A percentile compares a stretch with the other conserved stretches of the same genome.
These are phyloP conservation scores for Sugiyamaella americana DNA, from an alignment of 805 yeast species.

Conservation along the genomic window DNA sequence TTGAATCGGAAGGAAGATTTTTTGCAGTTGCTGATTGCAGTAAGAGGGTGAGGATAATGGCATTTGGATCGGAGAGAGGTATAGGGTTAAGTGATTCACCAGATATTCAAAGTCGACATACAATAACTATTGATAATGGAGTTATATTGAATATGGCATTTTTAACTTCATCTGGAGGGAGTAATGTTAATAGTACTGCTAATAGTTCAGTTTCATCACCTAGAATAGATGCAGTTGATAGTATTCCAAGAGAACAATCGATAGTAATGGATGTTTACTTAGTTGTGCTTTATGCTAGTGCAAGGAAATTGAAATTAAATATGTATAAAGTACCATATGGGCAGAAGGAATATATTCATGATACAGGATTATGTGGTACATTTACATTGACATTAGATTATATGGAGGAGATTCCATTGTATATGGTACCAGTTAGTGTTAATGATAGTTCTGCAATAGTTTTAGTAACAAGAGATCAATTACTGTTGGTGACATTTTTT, in stretches of 20 bases:
- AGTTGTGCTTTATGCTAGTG: conserved; percentile 16
- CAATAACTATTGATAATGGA: conserved; percentile 1
- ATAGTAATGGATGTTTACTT: neutral
- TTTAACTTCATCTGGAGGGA: neutral
- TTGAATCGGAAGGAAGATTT: conserved; percentile 7
- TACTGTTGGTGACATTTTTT: conserved; percentile 38
- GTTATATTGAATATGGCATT: conserved; percentile 1
- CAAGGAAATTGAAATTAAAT: conserved; percentile 8
- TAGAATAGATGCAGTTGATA: neutral
- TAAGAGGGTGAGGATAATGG: neutral
- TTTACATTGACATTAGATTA: conserved; percentile 37
- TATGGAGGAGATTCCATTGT: conserved; percentile 39
- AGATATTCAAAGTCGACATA: neutral
- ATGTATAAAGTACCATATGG: neutral
- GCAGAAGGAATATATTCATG: neutral
- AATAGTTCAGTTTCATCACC: neutral
- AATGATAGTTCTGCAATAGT: conserved; percentile 32
- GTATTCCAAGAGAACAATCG: too few relatives aligned
- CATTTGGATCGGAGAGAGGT: neutral
- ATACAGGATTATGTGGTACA: conserved; percentile 3
- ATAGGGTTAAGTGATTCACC: neutral
- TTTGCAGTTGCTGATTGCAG: conserved; percentile 6
- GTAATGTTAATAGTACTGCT: neutral
- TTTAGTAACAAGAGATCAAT: conserved; percentile 35
- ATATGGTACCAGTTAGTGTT: conserved; percentile 33